Conservation (phyloP, 2,329 filamentous ascomycete genomes). For the Drechslerella dactyloides region DNA sequence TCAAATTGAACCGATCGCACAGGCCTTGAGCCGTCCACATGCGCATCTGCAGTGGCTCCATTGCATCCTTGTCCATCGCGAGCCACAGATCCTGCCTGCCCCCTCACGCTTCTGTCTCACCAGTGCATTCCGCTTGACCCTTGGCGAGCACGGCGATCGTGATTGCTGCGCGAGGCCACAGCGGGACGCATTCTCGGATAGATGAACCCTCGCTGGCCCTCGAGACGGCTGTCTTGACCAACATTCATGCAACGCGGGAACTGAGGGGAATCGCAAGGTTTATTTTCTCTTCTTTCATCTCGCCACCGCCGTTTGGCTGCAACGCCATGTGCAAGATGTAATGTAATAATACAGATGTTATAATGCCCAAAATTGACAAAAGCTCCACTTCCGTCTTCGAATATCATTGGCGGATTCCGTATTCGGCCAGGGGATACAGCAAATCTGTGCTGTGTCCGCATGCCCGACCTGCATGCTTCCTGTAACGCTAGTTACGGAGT, state of each 20-base stretch:
- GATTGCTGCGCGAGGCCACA: constrained; percentile 28
- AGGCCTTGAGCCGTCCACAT: too few species aligned
- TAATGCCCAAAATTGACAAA: constrained; percentile 29
- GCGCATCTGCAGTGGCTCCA: too few species aligned
- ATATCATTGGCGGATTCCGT: neutral
- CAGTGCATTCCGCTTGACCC: neutral
- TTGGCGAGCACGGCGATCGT: constrained; percentile 1
- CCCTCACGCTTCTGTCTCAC: too few species aligned
- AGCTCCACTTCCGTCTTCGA: constrained; percentile 5
- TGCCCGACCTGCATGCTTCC: neutral
- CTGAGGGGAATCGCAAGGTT: constrained; percentile 37
- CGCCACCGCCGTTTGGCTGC: constrained; percentile 23
- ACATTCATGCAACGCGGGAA: constrained; percentile 43
- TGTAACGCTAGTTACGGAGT: neutral
- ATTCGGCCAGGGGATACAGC: constrained; percentile 11
- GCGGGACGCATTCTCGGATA: constrained; percentile 33
- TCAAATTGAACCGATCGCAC: too few species aligned
- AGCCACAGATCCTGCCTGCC: too few species aligned
- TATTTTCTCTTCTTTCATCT: constrained; percentile 27
- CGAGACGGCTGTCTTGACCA: constrained; percentile 44
- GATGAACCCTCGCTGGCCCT: constrained; percentile 37
- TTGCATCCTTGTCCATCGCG: too few species aligned
- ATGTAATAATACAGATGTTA: constrained; percentile 51
- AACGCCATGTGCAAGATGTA: constrained; percentile 36
- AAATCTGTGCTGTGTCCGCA: neutral